A percentile compares a stretch with the other conserved stretches of the same genome.
These are phyloP conservation scores for Lotmaria passim DNA, from an alignment of 208 protist genomes.

Conservation along the genomic window DNA sequence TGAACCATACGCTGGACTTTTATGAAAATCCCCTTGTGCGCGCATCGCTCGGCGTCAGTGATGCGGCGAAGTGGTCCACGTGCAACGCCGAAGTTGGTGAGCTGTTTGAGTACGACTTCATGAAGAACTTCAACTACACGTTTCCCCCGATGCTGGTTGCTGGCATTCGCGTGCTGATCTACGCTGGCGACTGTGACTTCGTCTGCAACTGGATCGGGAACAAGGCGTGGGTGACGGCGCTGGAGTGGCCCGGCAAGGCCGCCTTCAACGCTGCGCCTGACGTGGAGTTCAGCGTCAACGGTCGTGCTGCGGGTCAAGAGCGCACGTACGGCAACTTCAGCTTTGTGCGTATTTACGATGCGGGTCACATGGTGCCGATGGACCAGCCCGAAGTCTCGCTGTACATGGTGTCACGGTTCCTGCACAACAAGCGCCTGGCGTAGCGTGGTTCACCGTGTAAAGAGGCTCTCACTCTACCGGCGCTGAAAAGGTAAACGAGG, in stretches of 20 bases:
- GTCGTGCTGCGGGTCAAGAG: constrained; percentile 37
- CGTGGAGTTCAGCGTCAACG: constrained; percentile 33
- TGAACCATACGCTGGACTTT: constrained; percentile 49
- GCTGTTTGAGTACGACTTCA: constrained; percentile 71
- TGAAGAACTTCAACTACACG: constrained; percentile 65
- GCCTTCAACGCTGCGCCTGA: constrained; percentile 53
- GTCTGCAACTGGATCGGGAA: constrained; percentile 94
- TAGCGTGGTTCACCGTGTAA: no score
- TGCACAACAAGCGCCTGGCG: constrained; percentile 21
- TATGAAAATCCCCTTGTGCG: constrained; percentile 51
- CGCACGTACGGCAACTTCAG: constrained; percentile 53
- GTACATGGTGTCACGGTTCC: constrained; percentile 55
- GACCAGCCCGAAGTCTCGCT: constrained; percentile 73
- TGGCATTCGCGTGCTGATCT: constrained; percentile 86
- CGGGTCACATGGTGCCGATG: constrained; percentile 91
- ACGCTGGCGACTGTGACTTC: constrained; percentile 90
- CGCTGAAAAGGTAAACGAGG: no score
- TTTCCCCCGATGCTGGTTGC: constrained; percentile 59
- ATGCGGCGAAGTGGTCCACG: constrained; percentile 39
- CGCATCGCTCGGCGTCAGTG: constrained; percentile 54
- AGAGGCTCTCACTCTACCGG: no score
- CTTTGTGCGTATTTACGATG: constrained; percentile 80
- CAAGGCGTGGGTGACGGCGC: constrained; percentile 66
- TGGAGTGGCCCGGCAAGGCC: constrained; percentile 77
- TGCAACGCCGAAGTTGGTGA: constrained; percentile 67